Evolutionary conservation across 2,329 filamentous ascomycete genomes (phyloP).

Genomic region (Diaporthe amygdali): DNA sequence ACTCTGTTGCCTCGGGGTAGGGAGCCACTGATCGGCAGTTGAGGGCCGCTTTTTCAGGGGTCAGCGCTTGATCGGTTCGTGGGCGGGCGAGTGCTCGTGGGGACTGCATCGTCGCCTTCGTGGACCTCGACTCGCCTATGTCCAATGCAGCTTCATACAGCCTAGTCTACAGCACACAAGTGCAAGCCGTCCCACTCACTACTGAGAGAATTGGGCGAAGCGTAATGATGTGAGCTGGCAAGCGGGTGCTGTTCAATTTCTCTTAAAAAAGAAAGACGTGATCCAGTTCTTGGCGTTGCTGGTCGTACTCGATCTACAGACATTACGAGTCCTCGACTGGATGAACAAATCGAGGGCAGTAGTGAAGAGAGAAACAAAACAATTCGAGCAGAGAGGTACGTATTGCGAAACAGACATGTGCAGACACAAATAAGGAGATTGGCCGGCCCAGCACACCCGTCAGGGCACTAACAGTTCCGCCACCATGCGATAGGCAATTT

Average conservation of each 20-base stretch:
- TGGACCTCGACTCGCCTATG: background rate
- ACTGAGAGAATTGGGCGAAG: background rate
- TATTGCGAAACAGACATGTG: background rate
- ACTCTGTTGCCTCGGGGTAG: background rate
- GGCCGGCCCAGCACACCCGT: background rate
- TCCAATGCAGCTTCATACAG: background rate
- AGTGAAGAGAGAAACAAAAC: background rate
- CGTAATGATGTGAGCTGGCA: background rate
- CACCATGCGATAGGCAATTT: too few species aligned
- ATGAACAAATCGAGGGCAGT: background rate
- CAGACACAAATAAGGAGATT: background rate
- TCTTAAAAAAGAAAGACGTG: background rate
- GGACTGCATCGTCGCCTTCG: background rate
- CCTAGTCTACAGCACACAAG: background rate
- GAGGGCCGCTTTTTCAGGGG: constrained; percentile 11
- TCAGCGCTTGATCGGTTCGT: background rate
- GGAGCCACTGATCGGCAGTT: constrained; percentile 8
- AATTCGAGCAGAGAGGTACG: background rate
- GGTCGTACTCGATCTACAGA: background rate
- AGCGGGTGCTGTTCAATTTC: background rate
- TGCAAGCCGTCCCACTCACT: background rate
- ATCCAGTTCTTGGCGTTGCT: background rate
- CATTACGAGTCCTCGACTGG: background rate
- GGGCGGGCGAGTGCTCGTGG: background rate
- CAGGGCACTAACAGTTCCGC: background rate